Conservation (phyloP, 2,329 filamentous ascomycete genomes). For the Scedosporium boydii region DNA sequence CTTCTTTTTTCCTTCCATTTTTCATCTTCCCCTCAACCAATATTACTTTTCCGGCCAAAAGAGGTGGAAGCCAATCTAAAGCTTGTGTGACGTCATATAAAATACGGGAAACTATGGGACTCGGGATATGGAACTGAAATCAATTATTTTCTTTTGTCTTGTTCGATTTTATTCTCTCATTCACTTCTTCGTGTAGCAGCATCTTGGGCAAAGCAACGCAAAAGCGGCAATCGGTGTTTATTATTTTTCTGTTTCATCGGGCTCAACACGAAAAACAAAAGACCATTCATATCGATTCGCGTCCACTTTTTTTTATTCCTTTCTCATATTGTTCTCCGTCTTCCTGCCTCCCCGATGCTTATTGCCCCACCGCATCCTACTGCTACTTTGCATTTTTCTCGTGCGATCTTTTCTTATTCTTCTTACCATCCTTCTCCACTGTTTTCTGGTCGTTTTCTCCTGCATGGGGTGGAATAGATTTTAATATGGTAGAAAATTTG, state of each 20-base stretch:
- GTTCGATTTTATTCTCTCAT: not conserved
- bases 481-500: not conserved
- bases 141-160: not conserved
- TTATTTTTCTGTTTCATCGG: not conserved
- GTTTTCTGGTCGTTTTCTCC: not conserved
- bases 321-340: not conserved
- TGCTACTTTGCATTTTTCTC: not conserved
- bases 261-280: not conserved
- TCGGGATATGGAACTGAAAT: not conserved
- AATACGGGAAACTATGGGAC: not conserved
- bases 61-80: not conserved
- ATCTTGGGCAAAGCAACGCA: not conserved
- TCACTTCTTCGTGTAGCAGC: not conserved
- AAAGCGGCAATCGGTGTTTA: not conserved
- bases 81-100: conserved; percentile 1
- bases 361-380: not conserved
- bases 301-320: not conserved
- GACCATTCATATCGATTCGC: not conserved
- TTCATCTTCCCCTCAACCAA: not conserved
- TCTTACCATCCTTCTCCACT: not conserved
- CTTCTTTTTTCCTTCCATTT: not conserved
- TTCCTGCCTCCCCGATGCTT: not conserved
- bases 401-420: not conserved
- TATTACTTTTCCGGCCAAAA: not conserved
- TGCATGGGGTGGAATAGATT: not conserved